A percentile compares a stretch with the other conserved stretches of the same genome.
These are phyloP conservation scores for Serendipita sp. DNA, from an alignment of 768 basidiomycete genomes.

Conservation along the genomic window DNA sequence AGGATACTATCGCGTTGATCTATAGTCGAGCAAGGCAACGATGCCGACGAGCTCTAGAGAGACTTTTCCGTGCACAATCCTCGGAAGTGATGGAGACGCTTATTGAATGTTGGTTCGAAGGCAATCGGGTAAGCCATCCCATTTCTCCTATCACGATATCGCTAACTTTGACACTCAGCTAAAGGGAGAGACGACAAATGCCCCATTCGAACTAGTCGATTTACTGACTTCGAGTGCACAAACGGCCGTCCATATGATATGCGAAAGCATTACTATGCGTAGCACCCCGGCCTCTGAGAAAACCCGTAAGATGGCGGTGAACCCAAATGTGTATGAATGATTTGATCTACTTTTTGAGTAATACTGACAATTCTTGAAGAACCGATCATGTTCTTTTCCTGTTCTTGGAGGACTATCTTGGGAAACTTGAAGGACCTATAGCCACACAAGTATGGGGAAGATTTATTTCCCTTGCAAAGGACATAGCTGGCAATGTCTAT, in stretches of 20 bases:
- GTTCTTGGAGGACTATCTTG: slow-evolving; percentile 78
- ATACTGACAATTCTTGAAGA: slow-evolving; percentile 25
- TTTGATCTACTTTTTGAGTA: neutral
- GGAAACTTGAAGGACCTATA: slow-evolving; percentile 71
- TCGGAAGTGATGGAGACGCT: slow-evolving; percentile 71
- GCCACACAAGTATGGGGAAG: slow-evolving; percentile 86
- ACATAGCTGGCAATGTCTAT: slow-evolving; percentile 45
- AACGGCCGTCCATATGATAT: slow-evolving; percentile 73
- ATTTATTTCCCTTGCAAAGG: slow-evolving; percentile 61
- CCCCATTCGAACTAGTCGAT: slow-evolving; percentile 71
- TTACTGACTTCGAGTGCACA: slow-evolving; percentile 71
- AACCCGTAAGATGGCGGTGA: slow-evolving; percentile 40
- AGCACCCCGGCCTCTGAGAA: slow-evolving; percentile 40
- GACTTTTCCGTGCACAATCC: slow-evolving; percentile 66
- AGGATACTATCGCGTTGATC: slow-evolving; percentile 53
- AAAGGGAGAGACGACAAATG: slow-evolving; percentile 13
- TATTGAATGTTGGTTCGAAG: slow-evolving; percentile 65
- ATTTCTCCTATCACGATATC: neutral
- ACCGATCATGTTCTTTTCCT: slow-evolving; percentile 57
- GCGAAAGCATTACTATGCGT: slow-evolving; percentile 60
- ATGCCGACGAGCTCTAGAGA: slow-evolving; percentile 66
- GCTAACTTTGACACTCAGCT: neutral
- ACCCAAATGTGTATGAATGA: slow-evolving; percentile 46
- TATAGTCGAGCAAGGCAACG: slow-evolving; percentile 50
- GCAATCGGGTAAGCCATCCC: slow-evolving; percentile 28